phyloP scores from a whole-genome alignment of 2,329 filamentous ascomycete genomes.

The Botrytis elliptica region DNA sequence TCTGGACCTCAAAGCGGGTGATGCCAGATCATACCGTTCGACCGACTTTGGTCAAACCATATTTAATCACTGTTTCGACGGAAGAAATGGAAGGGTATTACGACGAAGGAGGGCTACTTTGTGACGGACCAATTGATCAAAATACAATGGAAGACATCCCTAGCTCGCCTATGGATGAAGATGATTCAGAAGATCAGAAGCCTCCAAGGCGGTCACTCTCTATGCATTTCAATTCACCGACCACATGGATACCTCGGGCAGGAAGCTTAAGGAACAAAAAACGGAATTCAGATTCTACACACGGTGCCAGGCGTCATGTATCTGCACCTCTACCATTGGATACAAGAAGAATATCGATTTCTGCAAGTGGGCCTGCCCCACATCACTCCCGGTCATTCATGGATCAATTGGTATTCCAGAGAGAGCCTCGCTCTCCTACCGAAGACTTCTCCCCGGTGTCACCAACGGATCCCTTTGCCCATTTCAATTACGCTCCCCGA shows the following conservation, averaged over 20 bases:
- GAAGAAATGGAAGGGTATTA: conserved; percentile 23
- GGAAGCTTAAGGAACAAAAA: conserved; percentile 58
- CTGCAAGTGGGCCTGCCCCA: conserved; percentile 30
- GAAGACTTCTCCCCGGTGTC: conserved; percentile 29
- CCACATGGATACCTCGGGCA: conserved; percentile 55
- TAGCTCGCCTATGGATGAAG: conserved; percentile 12
- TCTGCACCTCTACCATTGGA: conserved; percentile 50
- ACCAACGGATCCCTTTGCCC: conserved; percentile 31
- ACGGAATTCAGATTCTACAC: conserved; percentile 46
- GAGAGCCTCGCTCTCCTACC: conserved; percentile 23
- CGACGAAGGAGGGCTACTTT: conserved; percentile 32
- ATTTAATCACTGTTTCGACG: conserved; percentile 30
- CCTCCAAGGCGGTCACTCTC: conserved; percentile 55
- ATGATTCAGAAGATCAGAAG: conserved; percentile 40
- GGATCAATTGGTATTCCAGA: conserved; percentile 33
- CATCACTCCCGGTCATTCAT: conserved; percentile 28
- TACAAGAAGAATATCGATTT: conserved; percentile 32
- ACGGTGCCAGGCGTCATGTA: conserved; percentile 50
- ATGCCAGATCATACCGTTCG: conserved; percentile 32
- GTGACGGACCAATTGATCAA: conserved; percentile 32
- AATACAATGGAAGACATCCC: conserved; percentile 12
- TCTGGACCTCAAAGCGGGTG: conserved; percentile 37
- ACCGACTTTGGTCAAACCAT: conserved; percentile 39
- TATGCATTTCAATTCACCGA: conserved; percentile 58
- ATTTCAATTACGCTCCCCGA: conserved; percentile 29